Conservation (phyloP, 1,284 basidiomycete genomes). For the Ganoderma lucidum region DNA sequence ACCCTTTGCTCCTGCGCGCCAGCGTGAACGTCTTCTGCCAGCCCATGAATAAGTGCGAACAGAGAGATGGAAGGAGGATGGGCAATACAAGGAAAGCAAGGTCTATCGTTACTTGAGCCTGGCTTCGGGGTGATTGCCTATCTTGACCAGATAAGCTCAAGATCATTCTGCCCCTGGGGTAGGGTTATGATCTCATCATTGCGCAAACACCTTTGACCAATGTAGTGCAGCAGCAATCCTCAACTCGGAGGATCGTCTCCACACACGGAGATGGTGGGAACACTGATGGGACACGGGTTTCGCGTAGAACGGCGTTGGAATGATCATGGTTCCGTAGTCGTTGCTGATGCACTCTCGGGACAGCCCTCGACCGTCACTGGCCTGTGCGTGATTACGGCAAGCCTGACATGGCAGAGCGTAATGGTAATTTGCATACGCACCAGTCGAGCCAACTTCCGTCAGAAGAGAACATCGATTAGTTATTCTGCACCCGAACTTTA, state of each 20-base stretch:
- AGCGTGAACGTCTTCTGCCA: conserved; percentile 92
- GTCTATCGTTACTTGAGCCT: background rate
- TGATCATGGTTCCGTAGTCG: background rate
- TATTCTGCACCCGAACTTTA: background rate
- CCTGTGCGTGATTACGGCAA: background rate
- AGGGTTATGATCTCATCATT: conserved; percentile 24
- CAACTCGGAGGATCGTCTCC: background rate
- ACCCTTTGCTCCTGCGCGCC: conserved; percentile 67
- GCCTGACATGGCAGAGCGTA: background rate
- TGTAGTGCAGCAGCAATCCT: background rate
- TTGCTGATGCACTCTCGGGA: background rate
- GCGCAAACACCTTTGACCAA: background rate
- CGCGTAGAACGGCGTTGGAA: background rate
- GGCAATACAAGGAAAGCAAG: background rate
- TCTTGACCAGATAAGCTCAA: conserved; percentile 11
- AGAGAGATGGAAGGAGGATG: background rate
- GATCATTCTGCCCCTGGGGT: conserved; percentile 12
- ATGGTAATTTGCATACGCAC: background rate
- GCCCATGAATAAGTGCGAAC: conserved; percentile 62
- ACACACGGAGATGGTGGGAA: background rate
- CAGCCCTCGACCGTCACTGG: background rate
- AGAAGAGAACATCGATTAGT: background rate
- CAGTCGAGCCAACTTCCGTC: background rate
- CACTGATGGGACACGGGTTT: background rate
- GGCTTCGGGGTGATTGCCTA: background rate